Evolutionary conservation across 495 filamentous ascomycete species (phyloP).

Genomic region (Alectoria sarmentosa): DNA sequence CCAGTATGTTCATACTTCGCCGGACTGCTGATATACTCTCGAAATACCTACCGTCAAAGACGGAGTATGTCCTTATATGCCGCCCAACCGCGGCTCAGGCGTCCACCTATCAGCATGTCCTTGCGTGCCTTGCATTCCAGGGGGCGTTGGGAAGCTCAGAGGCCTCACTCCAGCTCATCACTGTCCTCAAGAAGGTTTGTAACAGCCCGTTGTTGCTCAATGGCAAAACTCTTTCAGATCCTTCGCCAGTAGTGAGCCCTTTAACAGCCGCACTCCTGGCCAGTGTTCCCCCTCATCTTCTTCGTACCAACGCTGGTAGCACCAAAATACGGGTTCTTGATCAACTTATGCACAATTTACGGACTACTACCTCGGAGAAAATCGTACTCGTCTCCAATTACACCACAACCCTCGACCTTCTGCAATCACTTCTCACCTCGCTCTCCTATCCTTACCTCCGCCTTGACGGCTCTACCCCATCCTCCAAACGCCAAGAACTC

Average conservation of each 20-base stretch:
- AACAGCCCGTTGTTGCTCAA: slow-evolving; percentile 66
- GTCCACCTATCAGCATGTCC: slow-evolving; percentile 59
- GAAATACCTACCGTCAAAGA: slow-evolving; percentile 69
- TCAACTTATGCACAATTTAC: slow-evolving; percentile 55
- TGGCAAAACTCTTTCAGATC: slow-evolving; percentile 34
- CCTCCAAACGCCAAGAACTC: slow-evolving; percentile 60
- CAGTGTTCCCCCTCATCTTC: slow-evolving; percentile 49
- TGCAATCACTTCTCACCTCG: slow-evolving; percentile 56
- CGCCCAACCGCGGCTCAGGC: slow-evolving; percentile 62
- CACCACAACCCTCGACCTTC: slow-evolving; percentile 66
- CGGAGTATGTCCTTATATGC: slow-evolving; percentile 72
- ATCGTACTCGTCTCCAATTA: slow-evolving; percentile 80
- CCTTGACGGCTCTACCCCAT: slow-evolving; percentile 65
- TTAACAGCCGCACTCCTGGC: slow-evolving; percentile 46
- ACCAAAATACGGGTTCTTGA: slow-evolving; percentile 69
- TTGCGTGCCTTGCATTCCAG: slow-evolving; percentile 63
- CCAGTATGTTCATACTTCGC: slow-evolving; percentile 67
- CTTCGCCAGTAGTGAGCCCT: slow-evolving; percentile 33
- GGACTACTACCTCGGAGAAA: slow-evolving; percentile 58
- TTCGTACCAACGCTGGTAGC: slow-evolving; percentile 53
- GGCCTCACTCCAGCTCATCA: slow-evolving; percentile 67
- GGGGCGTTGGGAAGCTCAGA: slow-evolving; percentile 58
- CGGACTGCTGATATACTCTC: slow-evolving; percentile 68
- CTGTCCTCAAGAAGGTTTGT: slow-evolving; percentile 74
- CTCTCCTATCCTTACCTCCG: slow-evolving; percentile 61